Conservation (phyloP, 2,329 filamentous ascomycete species). For the Parafenestella ontariensis region DNA sequence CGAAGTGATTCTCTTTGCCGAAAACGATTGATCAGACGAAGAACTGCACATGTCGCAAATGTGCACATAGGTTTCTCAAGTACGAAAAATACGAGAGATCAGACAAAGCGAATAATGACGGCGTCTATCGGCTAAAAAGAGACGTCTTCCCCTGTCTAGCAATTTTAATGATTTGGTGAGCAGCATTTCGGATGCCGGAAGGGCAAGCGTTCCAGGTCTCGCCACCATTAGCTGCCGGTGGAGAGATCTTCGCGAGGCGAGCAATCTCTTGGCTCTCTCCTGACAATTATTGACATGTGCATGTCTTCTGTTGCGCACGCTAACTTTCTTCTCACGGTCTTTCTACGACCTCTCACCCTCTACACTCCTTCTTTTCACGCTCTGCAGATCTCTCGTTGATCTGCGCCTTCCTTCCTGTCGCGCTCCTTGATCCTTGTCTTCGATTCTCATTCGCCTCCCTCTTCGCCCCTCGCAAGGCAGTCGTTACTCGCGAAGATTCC, state of each 20-base stretch:
- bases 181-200: constrained; percentile 19
- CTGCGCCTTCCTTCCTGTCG: neutral
- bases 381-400: neutral
- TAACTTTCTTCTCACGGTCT: neutral
- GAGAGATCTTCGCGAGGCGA: constrained; percentile 21
- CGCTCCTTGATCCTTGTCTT: neutral
- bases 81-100: neutral
- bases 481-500: neutral
- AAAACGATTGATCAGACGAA: neutral
- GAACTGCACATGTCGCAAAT: neutral
- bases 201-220: constrained; percentile 21
- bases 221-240: constrained; percentile 27
- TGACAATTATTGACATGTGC: constrained; percentile 21
- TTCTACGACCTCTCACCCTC: constrained; percentile 11
- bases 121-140: constrained; percentile 6
- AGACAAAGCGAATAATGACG: neutral
- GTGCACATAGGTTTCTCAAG: neutral
- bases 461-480: neutral
- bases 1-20: neutral
- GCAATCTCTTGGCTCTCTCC: constrained; percentile 25
- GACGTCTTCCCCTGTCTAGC: constrained; percentile 17
- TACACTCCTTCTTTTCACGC: constrained; percentile 20
- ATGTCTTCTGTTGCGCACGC: constrained; percentile 9
- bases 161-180: constrained; percentile 7
- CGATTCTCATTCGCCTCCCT: neutral